These are phyloP conservation scores for Kwoniella sp. DNA, from an alignment of 768 basidiomycete species.

Conservation along the genomic window DNA sequence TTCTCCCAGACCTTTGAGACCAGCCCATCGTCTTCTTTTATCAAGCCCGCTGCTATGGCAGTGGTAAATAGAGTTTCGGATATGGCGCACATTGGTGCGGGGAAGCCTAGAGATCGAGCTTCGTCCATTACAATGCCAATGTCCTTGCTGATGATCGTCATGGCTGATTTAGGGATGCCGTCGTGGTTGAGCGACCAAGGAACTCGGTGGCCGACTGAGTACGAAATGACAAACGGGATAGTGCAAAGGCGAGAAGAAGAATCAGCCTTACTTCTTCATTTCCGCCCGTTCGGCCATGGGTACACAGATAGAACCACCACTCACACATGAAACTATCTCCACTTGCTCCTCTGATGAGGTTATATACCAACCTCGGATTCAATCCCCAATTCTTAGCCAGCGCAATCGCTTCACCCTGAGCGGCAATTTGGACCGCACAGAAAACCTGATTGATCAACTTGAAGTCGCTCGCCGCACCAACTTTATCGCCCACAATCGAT, in stretches of 20 bases:
- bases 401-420: slow-evolving; percentile 38
- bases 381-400: slow-evolving; percentile 40
- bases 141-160: slow-evolving; percentile 51
- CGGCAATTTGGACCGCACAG: slow-evolving; percentile 42
- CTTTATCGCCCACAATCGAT: slow-evolving; percentile 36
- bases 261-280: too few relatives aligned
- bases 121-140: slow-evolving; percentile 53
- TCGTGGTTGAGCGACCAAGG: slow-evolving; percentile 44
- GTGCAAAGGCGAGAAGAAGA: too few relatives aligned
- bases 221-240: too few relatives aligned
- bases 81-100: slow-evolving; percentile 34
- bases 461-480: slow-evolving; percentile 46
- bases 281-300: too few relatives aligned
- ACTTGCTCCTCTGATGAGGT: slow-evolving; percentile 32
- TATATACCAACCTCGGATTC: slow-evolving; percentile 43
- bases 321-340: slow-evolving; percentile 51
- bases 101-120: slow-evolving; percentile 35
- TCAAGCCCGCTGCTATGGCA: slow-evolving; percentile 38
- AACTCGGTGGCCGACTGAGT: slow-evolving; percentile 37
- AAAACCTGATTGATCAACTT: slow-evolving; percentile 53
- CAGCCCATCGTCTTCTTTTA: slow-evolving; percentile 39
- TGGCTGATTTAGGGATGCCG: slow-evolving; percentile 46
- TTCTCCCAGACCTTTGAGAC: slow-evolving; percentile 37
- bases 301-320: slow-evolving; percentile 12
- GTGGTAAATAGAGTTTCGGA: slow-evolving; percentile 42